Base-by-base conservation (phyloP, 2,329 filamentous ascomycete species). In the Xylaria hypoxylon region DNA sequence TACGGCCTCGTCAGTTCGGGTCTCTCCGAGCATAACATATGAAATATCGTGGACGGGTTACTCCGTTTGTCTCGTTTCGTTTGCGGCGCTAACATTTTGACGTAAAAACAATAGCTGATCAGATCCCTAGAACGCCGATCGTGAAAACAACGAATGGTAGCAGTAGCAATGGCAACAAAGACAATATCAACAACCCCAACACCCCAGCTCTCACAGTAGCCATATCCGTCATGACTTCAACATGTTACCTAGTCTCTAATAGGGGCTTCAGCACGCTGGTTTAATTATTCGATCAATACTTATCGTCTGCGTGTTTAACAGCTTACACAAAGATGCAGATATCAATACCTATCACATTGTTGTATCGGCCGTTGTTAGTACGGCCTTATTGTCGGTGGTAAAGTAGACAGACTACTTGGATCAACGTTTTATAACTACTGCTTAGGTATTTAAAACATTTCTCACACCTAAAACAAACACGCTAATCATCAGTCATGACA, bases 401-500 rank as follows among this genome's bases (percentile, higher is more conserved):
- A 38, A 31, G 31, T 19, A 17, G 6, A 26, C 22, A 17, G 6
- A 26, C 22, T 2, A 22, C 35, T 13, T 24, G 15, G 31, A 26
- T 24, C 11, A 50, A 59, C 4, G 8, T 10, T 19, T 42, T 26
- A 51, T 15, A 31, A 51, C 33, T 7, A 2, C 22, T 10, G 22
- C 5, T 11, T 38, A n/a, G 31, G 3, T 24, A 28, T 22, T 50
- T n/a, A 26, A 40, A 48, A 19, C 33, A 24, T 53, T 44, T 40
- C 59, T 56, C 35, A 53, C 19, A 45, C 31, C 35, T 45, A 61
- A 53, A 52, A 40, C 19, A 44, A 24, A 62, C 45, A 17, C 1
- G 15, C 17, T 7, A 40, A n/a, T 40, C 28, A 6, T 51, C n/a
- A 26, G 44, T 8, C 42, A 50, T 17, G 31, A 42, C 19, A 62